Evolutionary conservation across 2,329 filamentous ascomycete genomes (phyloP).

Genomic region (Penicillium sp.): DNA sequence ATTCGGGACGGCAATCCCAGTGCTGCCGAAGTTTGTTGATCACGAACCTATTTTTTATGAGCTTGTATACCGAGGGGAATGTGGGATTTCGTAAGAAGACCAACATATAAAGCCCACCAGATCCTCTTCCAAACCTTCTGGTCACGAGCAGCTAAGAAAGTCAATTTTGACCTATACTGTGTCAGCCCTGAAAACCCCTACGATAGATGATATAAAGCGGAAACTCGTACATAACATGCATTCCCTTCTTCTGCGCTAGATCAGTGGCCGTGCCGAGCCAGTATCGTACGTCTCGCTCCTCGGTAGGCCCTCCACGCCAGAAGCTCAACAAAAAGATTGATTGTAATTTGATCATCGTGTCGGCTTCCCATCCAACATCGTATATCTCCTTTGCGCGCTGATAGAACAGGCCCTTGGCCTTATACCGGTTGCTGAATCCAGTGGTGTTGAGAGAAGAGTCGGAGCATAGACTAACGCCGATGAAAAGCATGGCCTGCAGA

Average conservation of each 20-base stretch:
- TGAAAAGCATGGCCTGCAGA: slow-evolving; percentile 61
- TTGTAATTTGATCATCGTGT: slow-evolving; percentile 58
- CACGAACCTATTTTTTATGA: slow-evolving; percentile 45
- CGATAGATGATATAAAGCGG: neutral
- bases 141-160: slow-evolving; percentile 37
- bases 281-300: slow-evolving; percentile 58
- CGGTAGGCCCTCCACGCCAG: slow-evolving; percentile 58
- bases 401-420: slow-evolving; percentile 59
- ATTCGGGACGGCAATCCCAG: slow-evolving; percentile 55
- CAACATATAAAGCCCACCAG: slow-evolving; percentile 61
- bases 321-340: slow-evolving; percentile 62
- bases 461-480: slow-evolving; percentile 61
- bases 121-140: slow-evolving; percentile 55
- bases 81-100: slow-evolving; percentile 8
- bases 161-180: slow-evolving; percentile 38
- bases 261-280: slow-evolving; percentile 60
- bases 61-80: neutral
- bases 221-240: slow-evolving; percentile 42
- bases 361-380: slow-evolving; percentile 60
- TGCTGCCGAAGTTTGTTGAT: slow-evolving; percentile 56
- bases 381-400: slow-evolving; percentile 59
- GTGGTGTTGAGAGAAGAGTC: slow-evolving; percentile 53
- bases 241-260: slow-evolving; percentile 57
- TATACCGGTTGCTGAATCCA: slow-evolving; percentile 56
- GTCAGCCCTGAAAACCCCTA: neutral